Evolutionary conservation across 306 rosid species (phyloP).

Genomic region (Gleditsia sinensis): DNA sequence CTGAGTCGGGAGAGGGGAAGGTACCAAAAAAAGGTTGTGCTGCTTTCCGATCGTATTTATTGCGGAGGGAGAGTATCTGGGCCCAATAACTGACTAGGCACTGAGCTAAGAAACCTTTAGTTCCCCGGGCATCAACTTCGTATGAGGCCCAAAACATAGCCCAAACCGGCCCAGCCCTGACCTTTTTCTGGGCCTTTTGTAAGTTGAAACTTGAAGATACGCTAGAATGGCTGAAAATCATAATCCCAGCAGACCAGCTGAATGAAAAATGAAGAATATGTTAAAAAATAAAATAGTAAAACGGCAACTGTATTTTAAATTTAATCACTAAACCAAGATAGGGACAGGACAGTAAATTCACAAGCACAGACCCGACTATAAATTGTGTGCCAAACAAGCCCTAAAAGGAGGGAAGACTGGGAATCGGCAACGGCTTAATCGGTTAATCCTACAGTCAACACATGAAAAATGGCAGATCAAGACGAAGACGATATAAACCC

Average conservation of each 20-base stretch:
- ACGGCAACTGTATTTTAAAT: no score
- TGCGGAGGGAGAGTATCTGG: background rate
- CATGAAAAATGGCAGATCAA: slow-evolving; percentile 38
- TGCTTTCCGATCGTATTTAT: slow-evolving; percentile 23
- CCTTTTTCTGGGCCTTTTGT: no score
- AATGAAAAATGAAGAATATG: no score
- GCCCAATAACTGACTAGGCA: no score
- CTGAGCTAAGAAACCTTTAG: background rate
- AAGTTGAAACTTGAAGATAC: no score
- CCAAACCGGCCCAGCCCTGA: slow-evolving; percentile 2
- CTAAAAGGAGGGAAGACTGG: background rate
- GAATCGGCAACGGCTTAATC: slow-evolving; percentile 10
- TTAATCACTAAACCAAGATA: background rate
- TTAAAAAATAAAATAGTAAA: no score
- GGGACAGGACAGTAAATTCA: slow-evolving; percentile 26
- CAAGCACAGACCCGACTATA: background rate
- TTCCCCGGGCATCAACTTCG: background rate
- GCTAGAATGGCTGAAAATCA: no score
- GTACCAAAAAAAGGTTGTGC: background rate
- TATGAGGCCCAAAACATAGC: background rate
- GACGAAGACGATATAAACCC: slow-evolving; percentile 55
- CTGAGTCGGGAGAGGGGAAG: background rate
- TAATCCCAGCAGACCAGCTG: no score
- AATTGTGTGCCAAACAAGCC: slow-evolving; percentile 30
- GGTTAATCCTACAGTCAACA: slow-evolving; percentile 23